Conservation (phyloP, 139 green algal species). For the Auxenochlorella pyrenoidosa region DNA sequence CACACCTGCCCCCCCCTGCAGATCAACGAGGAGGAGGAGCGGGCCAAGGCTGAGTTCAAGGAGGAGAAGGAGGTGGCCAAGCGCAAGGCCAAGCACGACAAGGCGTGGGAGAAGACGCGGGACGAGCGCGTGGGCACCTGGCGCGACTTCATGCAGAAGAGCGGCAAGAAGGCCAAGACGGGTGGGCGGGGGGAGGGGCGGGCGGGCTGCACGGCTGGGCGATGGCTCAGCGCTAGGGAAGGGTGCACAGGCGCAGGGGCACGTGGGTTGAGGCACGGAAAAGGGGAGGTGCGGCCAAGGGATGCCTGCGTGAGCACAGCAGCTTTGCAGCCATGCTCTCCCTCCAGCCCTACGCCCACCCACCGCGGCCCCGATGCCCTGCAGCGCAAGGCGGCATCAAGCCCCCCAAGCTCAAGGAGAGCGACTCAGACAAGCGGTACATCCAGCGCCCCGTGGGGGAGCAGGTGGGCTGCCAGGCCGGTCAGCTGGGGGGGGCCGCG, state of each 20-base stretch:
- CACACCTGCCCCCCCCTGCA: neutral
- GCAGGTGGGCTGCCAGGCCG: slow-evolving; percentile 39
- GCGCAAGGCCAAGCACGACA: slow-evolving; percentile 69
- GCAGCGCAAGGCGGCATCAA: slow-evolving; percentile 17
- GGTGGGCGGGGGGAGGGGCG: slow-evolving; percentile 26
- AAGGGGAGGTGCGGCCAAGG: too few species aligned
- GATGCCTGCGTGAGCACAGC: too few species aligned
- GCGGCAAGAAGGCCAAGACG: slow-evolving; percentile 56
- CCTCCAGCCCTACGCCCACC: too few species aligned
- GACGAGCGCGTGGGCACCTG: slow-evolving; percentile 82
- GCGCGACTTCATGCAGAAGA: slow-evolving; percentile 78
- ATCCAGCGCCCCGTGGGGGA: slow-evolving; percentile 79
- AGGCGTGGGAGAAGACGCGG: slow-evolving; percentile 85
- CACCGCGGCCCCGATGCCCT: neutral
- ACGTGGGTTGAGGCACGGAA: too few species aligned
- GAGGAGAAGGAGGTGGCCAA: slow-evolving; percentile 80
- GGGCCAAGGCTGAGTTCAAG: slow-evolving; percentile 54
- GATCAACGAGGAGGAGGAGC: slow-evolving; percentile 78
- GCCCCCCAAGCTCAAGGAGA: slow-evolving; percentile 50
- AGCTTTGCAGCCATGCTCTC: too few species aligned
- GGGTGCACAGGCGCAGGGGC: neutral
- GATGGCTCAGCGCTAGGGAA: neutral
- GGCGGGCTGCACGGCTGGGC: slow-evolving; percentile 71
- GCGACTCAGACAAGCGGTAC: slow-evolving; percentile 84
- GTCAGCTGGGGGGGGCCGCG: too few species aligned